Conservation (phyloP, 495 filamentous ascomycete genomes). For the Daldinia grandis region DNA sequence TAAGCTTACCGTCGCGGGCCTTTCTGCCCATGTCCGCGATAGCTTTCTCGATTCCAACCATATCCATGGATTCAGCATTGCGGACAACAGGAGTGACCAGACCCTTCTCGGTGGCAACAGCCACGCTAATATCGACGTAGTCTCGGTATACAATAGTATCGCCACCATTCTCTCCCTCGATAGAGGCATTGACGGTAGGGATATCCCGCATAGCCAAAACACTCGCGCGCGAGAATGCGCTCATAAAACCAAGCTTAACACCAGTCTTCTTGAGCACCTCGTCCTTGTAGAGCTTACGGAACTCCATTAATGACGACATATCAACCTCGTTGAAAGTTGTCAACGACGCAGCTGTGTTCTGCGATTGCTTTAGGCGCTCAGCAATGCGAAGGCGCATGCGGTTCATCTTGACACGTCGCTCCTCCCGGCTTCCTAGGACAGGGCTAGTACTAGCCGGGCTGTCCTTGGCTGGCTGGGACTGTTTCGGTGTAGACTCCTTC, state of each 20-base stretch:
- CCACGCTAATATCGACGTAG: constrained; percentile 97
- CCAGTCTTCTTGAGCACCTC: constrained; percentile 94
- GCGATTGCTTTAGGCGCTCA: constrained; percentile 97
- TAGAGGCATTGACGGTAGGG: constrained; percentile 96
- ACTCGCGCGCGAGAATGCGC: constrained; percentile 91
- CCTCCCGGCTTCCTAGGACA: constrained; percentile 78
- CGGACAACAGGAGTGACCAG: constrained; percentile 96
- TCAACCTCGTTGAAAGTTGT: constrained; percentile 99
- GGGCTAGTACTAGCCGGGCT: constrained; percentile 50
- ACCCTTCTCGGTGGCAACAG: constrained; percentile 97
- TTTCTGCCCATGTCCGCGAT: constrained; percentile 97
- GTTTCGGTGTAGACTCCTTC: constrained; percentile 55
- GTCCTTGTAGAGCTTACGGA: constrained; percentile 97
- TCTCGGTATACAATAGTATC: constrained; percentile 98
- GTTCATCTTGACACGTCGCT: constrained; percentile 98
- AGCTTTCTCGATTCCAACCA: constrained; percentile 87
- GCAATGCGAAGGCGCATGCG: constrained; percentile 97
- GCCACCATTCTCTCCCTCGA: constrained; percentile 92
- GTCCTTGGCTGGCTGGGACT: constrained; percentile 52
- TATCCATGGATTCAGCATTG: constrained; percentile 86
- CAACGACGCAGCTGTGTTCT: constrained; percentile 96
- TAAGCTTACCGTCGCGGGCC: constrained; percentile 95
- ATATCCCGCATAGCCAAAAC: constrained; percentile 94
- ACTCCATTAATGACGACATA: constrained; percentile 97
- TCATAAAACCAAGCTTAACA: constrained; percentile 98